Conservation (phyloP, 805 yeast genomes). For the Cyberlindnera amylophila region DNA sequence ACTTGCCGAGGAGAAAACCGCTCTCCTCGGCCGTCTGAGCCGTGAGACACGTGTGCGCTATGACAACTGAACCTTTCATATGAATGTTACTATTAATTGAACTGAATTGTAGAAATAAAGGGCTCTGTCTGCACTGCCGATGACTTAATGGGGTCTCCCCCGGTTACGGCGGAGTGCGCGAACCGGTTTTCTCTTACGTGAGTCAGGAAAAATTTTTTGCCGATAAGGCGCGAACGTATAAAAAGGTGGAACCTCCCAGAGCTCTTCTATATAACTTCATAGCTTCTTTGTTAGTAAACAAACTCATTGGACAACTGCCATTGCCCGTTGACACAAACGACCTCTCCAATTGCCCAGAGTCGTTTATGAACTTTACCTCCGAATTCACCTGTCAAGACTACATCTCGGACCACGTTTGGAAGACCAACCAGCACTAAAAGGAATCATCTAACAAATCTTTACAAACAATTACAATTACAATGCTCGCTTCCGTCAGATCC, state of each 20-base stretch:
- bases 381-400: slow-evolving; percentile 44
- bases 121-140: no score
- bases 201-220: slow-evolving; percentile 5
- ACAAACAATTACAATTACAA: slow-evolving; percentile 9
- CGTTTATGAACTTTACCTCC: slow-evolving; percentile 27
- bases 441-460: neutral
- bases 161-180: no score
- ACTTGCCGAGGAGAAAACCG: slow-evolving; percentile 15
- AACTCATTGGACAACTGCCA: neutral
- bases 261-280: no score
- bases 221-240: slow-evolving; percentile 4
- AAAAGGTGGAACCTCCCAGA: neutral
- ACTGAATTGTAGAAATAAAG: neutral
- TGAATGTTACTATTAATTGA: neutral
- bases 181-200: neutral
- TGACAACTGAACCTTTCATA: neutral
- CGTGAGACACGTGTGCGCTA: slow-evolving; percentile 1
- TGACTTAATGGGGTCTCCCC: no score
- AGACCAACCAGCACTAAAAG: slow-evolving; percentile 38
- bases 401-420: slow-evolving; percentile 51
- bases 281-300: no score
- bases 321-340: neutral
- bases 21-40: neutral
- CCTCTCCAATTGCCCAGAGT: neutral
- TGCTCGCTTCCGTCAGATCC: slow-evolving; percentile 25